Conservation (phyloP, 805 yeast species). For the Saccharomycopsis sp. region DNA sequence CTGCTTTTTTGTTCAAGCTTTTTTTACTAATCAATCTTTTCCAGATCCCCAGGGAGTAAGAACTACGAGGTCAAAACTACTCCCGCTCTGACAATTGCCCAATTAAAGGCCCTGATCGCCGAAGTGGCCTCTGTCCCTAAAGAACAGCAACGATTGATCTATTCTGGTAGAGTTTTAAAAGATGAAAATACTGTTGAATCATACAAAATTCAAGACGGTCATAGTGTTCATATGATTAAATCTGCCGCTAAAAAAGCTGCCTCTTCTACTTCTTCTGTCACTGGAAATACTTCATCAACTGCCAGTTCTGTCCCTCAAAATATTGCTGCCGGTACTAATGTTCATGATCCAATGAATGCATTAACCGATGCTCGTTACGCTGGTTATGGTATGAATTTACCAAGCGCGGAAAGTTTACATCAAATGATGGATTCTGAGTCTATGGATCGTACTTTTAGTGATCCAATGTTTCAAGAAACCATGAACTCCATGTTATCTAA, state of each 20-base stretch:
- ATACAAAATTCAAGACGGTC: conserved; percentile 79
- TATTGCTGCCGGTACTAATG: conserved; percentile 78
- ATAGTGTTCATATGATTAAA: conserved; percentile 82
- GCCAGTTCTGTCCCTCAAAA: conserved; percentile 50
- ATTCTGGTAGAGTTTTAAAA: conserved; percentile 88
- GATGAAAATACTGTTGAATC: conserved; percentile 64
- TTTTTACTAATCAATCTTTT: neutral
- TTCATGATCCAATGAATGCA: conserved; percentile 85
- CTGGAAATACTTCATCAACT: conserved; percentile 20
- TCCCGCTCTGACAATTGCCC: conserved; percentile 45
- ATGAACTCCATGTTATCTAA: conserved; percentile 75
- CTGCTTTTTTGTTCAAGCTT: neutral
- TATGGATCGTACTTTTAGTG: conserved; percentile 61
- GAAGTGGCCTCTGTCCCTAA: conserved; percentile 55
- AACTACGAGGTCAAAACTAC: conserved; percentile 58
- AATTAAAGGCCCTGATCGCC: conserved; percentile 58
- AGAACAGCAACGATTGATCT: conserved; percentile 79
- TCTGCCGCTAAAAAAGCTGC: conserved; percentile 34
- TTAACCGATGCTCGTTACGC: conserved; percentile 94
- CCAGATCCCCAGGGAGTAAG: conserved; percentile 51
- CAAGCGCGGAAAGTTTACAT: conserved; percentile 81
- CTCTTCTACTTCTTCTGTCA: conserved; percentile 22
- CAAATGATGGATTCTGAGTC: conserved; percentile 77
- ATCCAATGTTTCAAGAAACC: conserved; percentile 72
- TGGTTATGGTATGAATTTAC: conserved; percentile 74